Evolutionary conservation across 257 asterid genomes (phyloP).

Genomic region (Leptodermis oblonga): DNA sequence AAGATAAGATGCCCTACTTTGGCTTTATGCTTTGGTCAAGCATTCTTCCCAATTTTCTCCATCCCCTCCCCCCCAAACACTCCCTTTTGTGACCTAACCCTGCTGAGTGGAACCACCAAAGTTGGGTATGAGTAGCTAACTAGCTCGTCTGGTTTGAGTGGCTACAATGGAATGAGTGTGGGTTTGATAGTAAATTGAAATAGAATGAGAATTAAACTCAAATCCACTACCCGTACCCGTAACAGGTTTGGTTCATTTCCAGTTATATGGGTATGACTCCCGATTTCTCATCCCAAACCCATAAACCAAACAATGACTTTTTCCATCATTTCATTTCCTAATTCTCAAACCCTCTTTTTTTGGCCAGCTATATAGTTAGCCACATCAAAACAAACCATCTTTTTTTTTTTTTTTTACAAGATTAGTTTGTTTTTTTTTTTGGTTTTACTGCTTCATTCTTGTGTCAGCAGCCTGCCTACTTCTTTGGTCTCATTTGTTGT

Average conservation of each 20-base stretch:
- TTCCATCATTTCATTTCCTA: too few species aligned
- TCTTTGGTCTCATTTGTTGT: neutral
- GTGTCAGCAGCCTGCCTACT: neutral
- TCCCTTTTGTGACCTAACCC: conserved; percentile 28
- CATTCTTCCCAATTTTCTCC: conserved; percentile 23
- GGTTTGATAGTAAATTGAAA: too few species aligned
- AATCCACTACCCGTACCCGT: too few species aligned
- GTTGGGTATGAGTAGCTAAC: conserved; percentile 9
- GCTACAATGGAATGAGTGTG: too few species aligned
- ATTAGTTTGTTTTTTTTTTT: neutral
- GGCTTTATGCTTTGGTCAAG: conserved; percentile 36
- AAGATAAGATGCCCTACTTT: conserved; percentile 46
- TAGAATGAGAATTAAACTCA: too few species aligned
- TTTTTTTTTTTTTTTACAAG: conserved; percentile 2
- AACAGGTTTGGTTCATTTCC: too few species aligned
- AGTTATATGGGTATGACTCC: too few species aligned
- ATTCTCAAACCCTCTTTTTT: too few species aligned
- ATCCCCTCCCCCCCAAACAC: too few species aligned
- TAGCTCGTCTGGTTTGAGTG: neutral
- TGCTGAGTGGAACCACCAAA: conserved; percentile 13
- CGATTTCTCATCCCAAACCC: too few species aligned
- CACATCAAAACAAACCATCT: neutral
- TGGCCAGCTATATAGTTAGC: too few species aligned
- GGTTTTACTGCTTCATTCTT: neutral
- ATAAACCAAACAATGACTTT: too few species aligned